These are phyloP conservation scores for Podospora bellae-mahoneyi DNA, from an alignment of 495 filamentous ascomycete genomes.

Conservation along the genomic window DNA sequence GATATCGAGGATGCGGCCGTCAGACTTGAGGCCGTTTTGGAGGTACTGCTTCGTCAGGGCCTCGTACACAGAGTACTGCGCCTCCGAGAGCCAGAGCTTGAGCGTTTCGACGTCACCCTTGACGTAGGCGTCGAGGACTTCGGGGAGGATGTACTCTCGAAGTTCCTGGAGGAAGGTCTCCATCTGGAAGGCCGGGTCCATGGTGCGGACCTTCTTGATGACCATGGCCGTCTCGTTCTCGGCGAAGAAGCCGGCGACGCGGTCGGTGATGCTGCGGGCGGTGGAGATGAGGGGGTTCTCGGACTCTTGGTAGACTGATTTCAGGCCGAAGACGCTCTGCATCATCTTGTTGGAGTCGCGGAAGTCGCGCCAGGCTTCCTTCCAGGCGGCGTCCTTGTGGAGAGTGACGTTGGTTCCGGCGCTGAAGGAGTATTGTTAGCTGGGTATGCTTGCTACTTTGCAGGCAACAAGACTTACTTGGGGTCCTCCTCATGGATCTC, in stretches of 20 bases:
- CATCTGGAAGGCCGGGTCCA: constrained; percentile 92
- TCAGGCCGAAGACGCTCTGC: constrained; percentile 80
- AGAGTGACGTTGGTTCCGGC: constrained; percentile 91
- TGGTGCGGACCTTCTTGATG: constrained; percentile 94
- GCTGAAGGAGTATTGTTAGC: constrained; percentile 34
- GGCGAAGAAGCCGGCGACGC: constrained; percentile 91
- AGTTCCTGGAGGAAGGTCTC: constrained; percentile 92
- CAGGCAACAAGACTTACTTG: constrained; percentile 57
- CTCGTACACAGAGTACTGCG: constrained; percentile 91
- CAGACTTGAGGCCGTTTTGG: constrained; percentile 84
- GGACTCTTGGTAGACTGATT: constrained; percentile 85
- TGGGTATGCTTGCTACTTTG: neutral
- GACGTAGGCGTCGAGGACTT: constrained; percentile 96
- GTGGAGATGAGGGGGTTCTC: constrained; percentile 94
- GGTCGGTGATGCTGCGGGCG: constrained; percentile 88
- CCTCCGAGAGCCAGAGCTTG: constrained; percentile 90
- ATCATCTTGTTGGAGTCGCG: constrained; percentile 81
- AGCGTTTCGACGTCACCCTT: constrained; percentile 90
- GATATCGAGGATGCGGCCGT: constrained; percentile 92
- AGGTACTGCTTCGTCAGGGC: constrained; percentile 94
- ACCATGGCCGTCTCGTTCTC: constrained; percentile 97
- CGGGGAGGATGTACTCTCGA: constrained; percentile 95
- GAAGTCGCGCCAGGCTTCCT: constrained; percentile 93
- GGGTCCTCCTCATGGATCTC: constrained; percentile 78
- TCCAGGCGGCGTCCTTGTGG: constrained; percentile 95